Base-by-base conservation (phyloP, 352 stramenopile species). In the Pythium insidiosum region DNA sequence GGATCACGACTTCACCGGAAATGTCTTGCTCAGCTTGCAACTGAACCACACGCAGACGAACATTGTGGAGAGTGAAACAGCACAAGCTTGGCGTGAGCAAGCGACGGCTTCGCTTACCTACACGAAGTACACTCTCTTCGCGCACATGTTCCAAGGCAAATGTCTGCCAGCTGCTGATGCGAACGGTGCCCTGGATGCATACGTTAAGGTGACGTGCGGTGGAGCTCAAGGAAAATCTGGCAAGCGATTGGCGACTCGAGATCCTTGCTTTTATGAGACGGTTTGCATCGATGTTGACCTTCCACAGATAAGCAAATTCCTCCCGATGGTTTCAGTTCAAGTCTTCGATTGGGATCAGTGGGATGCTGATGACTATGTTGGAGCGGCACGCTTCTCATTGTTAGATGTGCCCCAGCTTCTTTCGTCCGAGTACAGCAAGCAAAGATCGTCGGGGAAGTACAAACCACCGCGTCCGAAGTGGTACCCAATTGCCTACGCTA, bases 221-320 rank as follows among this genome's bases (percentile, higher is more conserved):
- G 80, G 83, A n/a, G 58, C 73, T 15, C 68, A 88, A 31, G 56
- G 64, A 6, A 69, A 88, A 38, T 72, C 84, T 15, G 73, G 61
- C 35, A 83, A 60, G 21, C 63, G 68, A 1, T 68, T 71, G 44
- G 68, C 61, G 38, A 95, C 84, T 2, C 66, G 73, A 19, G 79
- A 92, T 30, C 86, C 86, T 19, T 75, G 68, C 30, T 96, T 71
- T 38, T 96, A 95, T 47, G 77, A 94, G 49, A 94, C 80, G 1
- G 58, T 93, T 10, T 53, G 66, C 6, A 53, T 96, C 10, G 62
- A 91, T 29, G 63, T 89, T 2, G 61, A 86, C n/a, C 50, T 95
- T 10, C 83, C 82, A 31, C 61, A 88, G 33, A 68, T 79, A 29
- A 55, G 65, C 2, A 56, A 56, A 11, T 84, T 84, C 45, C 38